Evolutionary conservation across 2,329 filamentous ascomycete genomes (phyloP), one percentile per base, ranked within the genome.

Genomic region (Pseudocercospora cruenta): DNA sequence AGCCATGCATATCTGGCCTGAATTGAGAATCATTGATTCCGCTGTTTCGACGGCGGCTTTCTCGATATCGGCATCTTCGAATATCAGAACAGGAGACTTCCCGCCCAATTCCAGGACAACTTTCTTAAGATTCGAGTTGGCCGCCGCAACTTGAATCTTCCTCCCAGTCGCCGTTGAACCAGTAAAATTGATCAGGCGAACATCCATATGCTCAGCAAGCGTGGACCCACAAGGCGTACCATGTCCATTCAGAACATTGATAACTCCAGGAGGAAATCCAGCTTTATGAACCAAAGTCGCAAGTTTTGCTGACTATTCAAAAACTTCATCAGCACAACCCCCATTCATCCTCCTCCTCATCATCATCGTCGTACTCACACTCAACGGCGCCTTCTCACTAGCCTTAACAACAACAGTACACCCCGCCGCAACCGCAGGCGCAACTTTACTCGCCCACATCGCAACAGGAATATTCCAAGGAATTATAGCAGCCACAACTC

Each of bases 381-480:
- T 22, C 45, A 49, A 22, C n/a, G 45, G 45, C n/a, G 45, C n/a
- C 45, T 49, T 49, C 45, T 49, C 45, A 49, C 45, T 49, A 19
- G 45, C 21, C 45, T 49, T 49, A 2, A 49, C 45, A 8, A 49
- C 45, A 49, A 49, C 21, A 22, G n/a, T 21, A 28, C 24, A 24
- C 21, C 53, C 53, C 22, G 24, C 53, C 22, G 53, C 53, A 55
- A 55, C 24, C 16, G 53, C 53, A 33, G 53, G 53, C 7, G 53
- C 53, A 55, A 55, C 24, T 33, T 55, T 55, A 21, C n/a, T 33
- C 22, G 57, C 57, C 24, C 24, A 33, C 57, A 59, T 59, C 8
- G 31, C 31, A n/a, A 24, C 14, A 21, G 91, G 91, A 69, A 89
- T 91, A 76, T 94, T 94, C 90, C 91, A 94, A 1, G 91, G 91